These are phyloP conservation scores for Calocybe indica DNA, from an alignment of 768 basidiomycete genomes.

Conservation along the genomic window DNA sequence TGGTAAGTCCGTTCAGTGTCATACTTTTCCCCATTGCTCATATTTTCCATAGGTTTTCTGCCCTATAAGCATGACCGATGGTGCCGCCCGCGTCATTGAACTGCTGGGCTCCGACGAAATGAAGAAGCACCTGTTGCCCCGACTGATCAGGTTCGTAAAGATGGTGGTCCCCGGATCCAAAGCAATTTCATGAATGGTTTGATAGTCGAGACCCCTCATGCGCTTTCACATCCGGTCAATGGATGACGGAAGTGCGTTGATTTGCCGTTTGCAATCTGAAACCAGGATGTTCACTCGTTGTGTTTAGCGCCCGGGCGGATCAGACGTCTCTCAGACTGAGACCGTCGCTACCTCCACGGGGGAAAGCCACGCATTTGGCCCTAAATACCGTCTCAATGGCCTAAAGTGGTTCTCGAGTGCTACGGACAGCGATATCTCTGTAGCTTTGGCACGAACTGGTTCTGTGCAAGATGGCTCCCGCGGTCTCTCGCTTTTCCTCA, in stretches of 20 bases:
- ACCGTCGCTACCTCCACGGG: conserved; percentile 44
- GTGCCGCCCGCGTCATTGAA: conserved; percentile 68
- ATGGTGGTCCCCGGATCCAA: neutral
- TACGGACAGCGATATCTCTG: conserved; percentile 66
- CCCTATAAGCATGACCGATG: conserved; percentile 78
- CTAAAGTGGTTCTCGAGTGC: conserved; percentile 87
- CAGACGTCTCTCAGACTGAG: conserved; percentile 71
- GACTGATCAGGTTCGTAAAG: conserved; percentile 48
- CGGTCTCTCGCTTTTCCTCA: conserved; percentile 67
- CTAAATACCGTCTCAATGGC: conserved; percentile 54
- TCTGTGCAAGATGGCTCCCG: conserved; percentile 48
- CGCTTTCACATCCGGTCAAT: conserved; percentile 74
- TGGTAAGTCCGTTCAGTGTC: conserved; percentile 28
- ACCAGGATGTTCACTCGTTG: conserved; percentile 26
- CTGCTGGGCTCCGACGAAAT: conserved; percentile 53
- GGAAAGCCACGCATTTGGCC: conserved; percentile 33
- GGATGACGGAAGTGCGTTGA: conserved; percentile 69
- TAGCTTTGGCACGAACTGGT: conserved; percentile 73
- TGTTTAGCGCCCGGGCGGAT: conserved; percentile 60
- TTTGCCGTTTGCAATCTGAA: conserved; percentile 21
- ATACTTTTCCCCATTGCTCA: neutral
- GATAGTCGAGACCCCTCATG: conserved; percentile 51
- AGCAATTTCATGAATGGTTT: neutral
- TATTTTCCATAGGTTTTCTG: conserved; percentile 47
- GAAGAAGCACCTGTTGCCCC: conserved; percentile 52